phyloP scores from a whole-genome alignment of 805 yeast genomes.

The Ogataea trehaloabstinens region DNA sequence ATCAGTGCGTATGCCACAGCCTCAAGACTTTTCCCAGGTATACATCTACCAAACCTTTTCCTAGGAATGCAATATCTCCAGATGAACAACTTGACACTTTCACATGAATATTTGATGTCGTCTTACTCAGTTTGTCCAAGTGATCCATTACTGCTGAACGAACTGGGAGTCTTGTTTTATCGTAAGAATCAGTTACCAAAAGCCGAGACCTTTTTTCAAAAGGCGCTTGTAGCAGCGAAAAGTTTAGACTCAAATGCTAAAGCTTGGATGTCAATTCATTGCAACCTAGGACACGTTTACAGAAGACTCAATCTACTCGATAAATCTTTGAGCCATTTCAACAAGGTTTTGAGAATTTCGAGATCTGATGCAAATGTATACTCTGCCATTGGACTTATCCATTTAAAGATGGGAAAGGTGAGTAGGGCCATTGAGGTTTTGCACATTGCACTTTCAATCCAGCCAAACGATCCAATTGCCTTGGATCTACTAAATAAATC shows the following conservation, averaged over 20 bases:
- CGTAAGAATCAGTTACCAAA: constrained; percentile 64
- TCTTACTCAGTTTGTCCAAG: constrained; percentile 74
- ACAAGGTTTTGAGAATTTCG: constrained; percentile 67
- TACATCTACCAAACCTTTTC: constrained; percentile 84
- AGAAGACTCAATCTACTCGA: constrained; percentile 60
- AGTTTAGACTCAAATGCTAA: constrained; percentile 72
- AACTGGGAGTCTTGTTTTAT: constrained; percentile 87
- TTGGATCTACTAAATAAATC: constrained; percentile 80
- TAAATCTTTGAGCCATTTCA: constrained; percentile 72
- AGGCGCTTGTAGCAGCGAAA: constrained; percentile 69
- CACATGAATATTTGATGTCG: constrained; percentile 80
- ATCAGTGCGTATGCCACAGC: constrained; percentile 96
- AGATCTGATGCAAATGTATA: constrained; percentile 68
- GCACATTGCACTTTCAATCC: constrained; percentile 76
- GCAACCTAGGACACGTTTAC: constrained; percentile 87
- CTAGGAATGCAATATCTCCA: constrained; percentile 96
- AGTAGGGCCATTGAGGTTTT: constrained; percentile 70
- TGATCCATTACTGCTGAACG: constrained; percentile 88
- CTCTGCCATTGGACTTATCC: constrained; percentile 81
- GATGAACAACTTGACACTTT: constrained; percentile 75
- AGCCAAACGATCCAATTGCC: constrained; percentile 82
- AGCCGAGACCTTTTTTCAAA: constrained; percentile 69
- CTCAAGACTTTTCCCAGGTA: constrained; percentile 84
- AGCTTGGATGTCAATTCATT: constrained; percentile 81
- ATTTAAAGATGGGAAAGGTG: constrained; percentile 64